Base-by-base conservation (phyloP, 2,329 filamentous ascomycete species). In the Neodidymelliopsis sp. region DNA sequence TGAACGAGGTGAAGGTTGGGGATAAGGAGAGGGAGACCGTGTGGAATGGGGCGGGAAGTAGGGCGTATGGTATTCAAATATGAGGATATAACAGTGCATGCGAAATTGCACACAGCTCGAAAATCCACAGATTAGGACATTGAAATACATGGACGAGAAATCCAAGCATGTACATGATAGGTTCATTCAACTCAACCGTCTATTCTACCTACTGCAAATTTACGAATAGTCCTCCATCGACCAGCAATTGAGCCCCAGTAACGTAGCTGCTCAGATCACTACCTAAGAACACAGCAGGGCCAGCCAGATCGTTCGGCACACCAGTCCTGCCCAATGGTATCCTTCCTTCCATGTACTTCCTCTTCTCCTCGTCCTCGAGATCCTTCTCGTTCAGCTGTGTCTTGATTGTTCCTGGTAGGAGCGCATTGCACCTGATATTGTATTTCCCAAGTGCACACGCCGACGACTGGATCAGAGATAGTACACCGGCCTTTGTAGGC, bases 171-270 rank as follows among this genome's bases (percentile, higher is more conserved):
- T n/a, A n/a, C n/a, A n/a, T n/a, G n/a, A n/a, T n/a, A n/a, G n/a
- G n/a, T n/a, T n/a, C n/a, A n/a, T n/a, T n/a, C n/a, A n/a, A n/a
- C n/a, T n/a, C n/a, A n/a, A n/a, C n/a, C n/a, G n/a, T n/a, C n/a
- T n/a, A n/a, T n/a, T n/a, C n/a, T n/a, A n/a, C n/a, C n/a, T 27
- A 67, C 42, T 71, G 68, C 40, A 96, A 76, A 73, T 96, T 96
- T 12, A 96, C 91, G 79, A 94, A 96, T 54, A 93, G 71, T 0
- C 92, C 91, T 9, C 91, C 92, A 73, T 96, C 91, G 11, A 96
- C 91, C 55, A 96, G 72, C 59, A 96, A 67, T 73, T 94, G 90
- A 12, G 90, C 87, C 0, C 91, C 91, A 50, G 85, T 93, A 13
- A 74, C 66, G 61, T 74, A 74, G n/a, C 50, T 47, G 46, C 65